Conservation (phyloP, 495 filamentous ascomycete species). For the Clavariopsis aquatica region DNA sequence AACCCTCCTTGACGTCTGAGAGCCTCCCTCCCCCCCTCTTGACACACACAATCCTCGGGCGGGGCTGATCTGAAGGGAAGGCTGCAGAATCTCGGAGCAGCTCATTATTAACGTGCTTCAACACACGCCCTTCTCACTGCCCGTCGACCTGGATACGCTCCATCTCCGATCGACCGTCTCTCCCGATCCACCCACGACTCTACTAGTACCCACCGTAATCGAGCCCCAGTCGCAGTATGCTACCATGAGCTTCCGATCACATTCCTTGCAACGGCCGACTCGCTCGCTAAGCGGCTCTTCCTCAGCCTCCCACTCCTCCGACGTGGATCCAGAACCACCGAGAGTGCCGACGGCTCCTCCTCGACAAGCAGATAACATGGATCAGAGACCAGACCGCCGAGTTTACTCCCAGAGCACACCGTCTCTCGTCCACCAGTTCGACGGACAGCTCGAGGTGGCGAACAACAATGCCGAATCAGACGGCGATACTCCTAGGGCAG, state of each 20-base stretch:
- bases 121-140: too few species aligned
- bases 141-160: too few species aligned
- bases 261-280: not conserved
- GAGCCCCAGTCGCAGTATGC: not conserved
- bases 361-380: not conserved
- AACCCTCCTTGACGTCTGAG: not conserved
- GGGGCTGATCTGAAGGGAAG: not conserved
- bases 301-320: not conserved
- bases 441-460: not conserved
- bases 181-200: not conserved
- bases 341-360: not conserved
- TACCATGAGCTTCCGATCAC: constrained; percentile 7
- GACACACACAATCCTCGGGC: too few species aligned
- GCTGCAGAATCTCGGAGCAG: not conserved
- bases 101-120: not conserved
- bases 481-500: not conserved
- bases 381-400: not conserved
- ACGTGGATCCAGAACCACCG: not conserved
- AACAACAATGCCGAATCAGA: not conserved
- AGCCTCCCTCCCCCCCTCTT: not conserved
- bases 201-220: not conserved
- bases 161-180: not conserved
- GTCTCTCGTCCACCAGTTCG: not conserved
- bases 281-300: not conserved
- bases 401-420: not conserved